A percentile compares a stretch with the other conserved stretches of the same genome.
Evolutionary conservation across 768 basidiomycete genomes (phyloP).

Genomic region (Amanita phalloides): DNA sequence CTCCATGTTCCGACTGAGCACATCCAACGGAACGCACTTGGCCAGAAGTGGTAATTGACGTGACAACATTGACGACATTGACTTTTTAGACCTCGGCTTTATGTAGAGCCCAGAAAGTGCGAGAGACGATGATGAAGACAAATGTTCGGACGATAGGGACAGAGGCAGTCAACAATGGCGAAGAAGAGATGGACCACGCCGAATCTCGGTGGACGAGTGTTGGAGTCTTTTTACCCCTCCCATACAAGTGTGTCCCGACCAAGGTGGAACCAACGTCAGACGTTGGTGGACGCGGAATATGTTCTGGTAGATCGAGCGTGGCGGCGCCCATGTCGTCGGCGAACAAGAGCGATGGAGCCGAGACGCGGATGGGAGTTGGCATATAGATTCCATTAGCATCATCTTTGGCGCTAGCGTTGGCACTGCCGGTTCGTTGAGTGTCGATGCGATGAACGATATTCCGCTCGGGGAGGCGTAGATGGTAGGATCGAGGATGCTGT

Average conservation of each 20-base stretch:
- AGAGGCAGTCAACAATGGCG: neutral
- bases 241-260: neutral
- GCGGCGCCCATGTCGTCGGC: neutral
- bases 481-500: neutral
- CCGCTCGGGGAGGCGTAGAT: neutral
- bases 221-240: neutral
- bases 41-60: neutral
- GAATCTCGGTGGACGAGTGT: neutral
- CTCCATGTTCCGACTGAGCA: conserved; percentile 3
- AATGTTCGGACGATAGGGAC: neutral
- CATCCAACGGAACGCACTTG: conserved; percentile 5
- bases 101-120: neutral
- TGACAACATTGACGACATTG: neutral
- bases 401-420: neutral
- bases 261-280: neutral
- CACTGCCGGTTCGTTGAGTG: neutral
- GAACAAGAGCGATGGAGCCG: neutral
- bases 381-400: neutral
- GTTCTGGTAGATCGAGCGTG: neutral
- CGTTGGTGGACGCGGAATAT: neutral
- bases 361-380: neutral
- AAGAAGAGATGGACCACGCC: conserved; percentile 1
- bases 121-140: neutral
- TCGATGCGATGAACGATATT: neutral
- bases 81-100: neutral